A percentile compares a stretch with the other conserved stretches of the same genome.
Evolutionary conservation across 2,329 filamentous ascomycete genomes (phyloP).

Genomic region (Intubia oerlemansii): DNA sequence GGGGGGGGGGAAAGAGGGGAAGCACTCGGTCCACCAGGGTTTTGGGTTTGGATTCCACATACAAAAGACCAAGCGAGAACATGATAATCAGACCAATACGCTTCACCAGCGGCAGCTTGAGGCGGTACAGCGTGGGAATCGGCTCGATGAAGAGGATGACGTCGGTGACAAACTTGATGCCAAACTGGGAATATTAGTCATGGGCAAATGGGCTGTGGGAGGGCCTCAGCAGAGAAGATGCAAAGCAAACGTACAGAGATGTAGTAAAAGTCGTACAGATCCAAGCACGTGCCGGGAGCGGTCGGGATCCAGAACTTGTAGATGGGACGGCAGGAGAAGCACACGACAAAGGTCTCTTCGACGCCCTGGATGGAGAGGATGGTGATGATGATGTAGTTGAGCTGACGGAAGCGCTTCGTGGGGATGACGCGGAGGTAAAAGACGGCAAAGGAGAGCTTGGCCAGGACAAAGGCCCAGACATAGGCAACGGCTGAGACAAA

Average conservation of each 20-base stretch:
- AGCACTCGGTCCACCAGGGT: too few species aligned
- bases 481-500: constrained; percentile 2
- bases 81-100: constrained; percentile 12
- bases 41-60: too few species aligned
- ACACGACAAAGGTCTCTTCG: constrained; percentile 4
- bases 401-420: constrained; percentile 1
- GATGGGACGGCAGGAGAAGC: constrained; percentile 2
- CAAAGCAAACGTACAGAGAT: too few species aligned
- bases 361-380: constrained; percentile 2
- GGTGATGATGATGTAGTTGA: constrained; percentile 2
- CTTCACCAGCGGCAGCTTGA: constrained; percentile 10
- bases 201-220: not conserved
- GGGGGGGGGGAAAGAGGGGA: too few species aligned
- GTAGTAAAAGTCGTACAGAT: constrained; percentile 2
- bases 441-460: constrained; percentile 3
- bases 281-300: not conserved
- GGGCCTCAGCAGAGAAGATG: too few species aligned
- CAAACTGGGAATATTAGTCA: constrained; percentile 1
- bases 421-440: constrained; percentile 3
- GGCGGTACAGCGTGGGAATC: constrained; percentile 1
- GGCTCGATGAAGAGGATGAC: constrained; percentile 2
- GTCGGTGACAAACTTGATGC: constrained; percentile 3
- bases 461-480: constrained; percentile 2
- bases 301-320: constrained; percentile 2
- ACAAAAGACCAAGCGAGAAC: constrained; percentile 18